A percentile compares a stretch with the other conserved stretches of the same genome.
Evolutionary conservation across 2,329 filamentous ascomycete species (phyloP).

Genomic region (Stachybotrys chlorohalonatus): DNA sequence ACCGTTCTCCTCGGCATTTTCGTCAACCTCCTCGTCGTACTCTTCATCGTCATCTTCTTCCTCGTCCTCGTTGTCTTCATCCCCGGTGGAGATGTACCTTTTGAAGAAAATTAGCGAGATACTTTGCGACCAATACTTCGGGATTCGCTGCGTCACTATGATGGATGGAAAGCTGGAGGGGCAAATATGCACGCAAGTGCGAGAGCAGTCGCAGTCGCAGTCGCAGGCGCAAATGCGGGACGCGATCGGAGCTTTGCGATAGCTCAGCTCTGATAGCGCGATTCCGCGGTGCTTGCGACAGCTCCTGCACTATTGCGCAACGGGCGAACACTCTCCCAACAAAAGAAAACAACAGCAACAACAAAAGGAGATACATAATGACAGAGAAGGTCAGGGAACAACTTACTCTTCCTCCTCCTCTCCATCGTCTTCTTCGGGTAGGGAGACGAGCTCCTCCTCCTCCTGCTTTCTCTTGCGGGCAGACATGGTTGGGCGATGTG

Average conservation of each 20-base stretch:
- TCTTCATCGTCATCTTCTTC: constrained; percentile 31
- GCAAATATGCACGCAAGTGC: not conserved
- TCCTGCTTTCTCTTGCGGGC: constrained; percentile 47
- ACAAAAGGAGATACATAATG: too few species aligned
- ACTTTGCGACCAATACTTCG: not conserved
- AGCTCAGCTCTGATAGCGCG: not conserved
- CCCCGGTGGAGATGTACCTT: constrained; percentile 26
- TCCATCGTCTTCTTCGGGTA: constrained; percentile 41
- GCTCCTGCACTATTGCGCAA: not conserved
- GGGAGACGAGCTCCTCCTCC: constrained; percentile 45
- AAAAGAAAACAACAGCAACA: too few species aligned
- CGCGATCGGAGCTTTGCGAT: constrained; percentile 3
- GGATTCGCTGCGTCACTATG: not conserved
- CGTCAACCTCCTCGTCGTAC: constrained; percentile 25
- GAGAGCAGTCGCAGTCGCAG: not conserved
- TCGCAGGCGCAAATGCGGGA: not conserved
- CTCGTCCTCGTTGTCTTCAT: constrained; percentile 30
- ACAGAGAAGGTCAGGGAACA: not conserved
- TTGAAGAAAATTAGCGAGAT: not conserved
- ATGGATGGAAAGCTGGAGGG: not conserved
- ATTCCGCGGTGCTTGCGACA: not conserved
- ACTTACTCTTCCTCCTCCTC: constrained; percentile 48
- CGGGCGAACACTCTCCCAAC: too few species aligned
- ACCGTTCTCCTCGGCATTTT: constrained; percentile 23
- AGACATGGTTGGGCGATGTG: constrained; percentile 26